phyloP scores from a whole-genome alignment of 805 yeast species.

The Debaryomyces prosopidis region DNA sequence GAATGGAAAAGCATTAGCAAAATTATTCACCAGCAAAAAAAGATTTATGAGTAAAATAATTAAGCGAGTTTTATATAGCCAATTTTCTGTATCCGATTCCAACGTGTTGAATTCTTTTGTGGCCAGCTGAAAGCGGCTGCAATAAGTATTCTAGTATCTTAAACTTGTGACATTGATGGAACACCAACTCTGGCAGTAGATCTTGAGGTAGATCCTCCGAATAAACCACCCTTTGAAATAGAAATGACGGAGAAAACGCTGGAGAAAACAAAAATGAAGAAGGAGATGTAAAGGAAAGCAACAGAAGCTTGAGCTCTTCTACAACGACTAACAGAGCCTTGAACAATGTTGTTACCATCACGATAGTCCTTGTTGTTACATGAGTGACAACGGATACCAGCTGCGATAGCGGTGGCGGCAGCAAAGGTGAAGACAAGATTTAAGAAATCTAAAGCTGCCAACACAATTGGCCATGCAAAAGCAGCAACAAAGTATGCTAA shows the following conservation, averaged over 20 bases:
- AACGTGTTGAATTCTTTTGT: neutral
- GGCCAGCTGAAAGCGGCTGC: neutral
- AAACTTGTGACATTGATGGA: slow-evolving; percentile 89
- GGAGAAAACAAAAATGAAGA: slow-evolving; percentile 71
- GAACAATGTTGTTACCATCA: slow-evolving; percentile 63
- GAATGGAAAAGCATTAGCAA: neutral
- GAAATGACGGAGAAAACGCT: slow-evolving; percentile 59
- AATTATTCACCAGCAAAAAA: neutral
- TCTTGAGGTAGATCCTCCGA: slow-evolving; percentile 36
- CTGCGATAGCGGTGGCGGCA: slow-evolving; percentile 93
- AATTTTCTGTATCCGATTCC: neutral
- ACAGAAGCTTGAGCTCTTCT: slow-evolving; percentile 88
- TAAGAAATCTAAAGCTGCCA: slow-evolving; percentile 78
- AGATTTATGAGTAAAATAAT: neutral
- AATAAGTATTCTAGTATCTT: slow-evolving; percentile 19
- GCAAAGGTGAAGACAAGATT: slow-evolving; percentile 91
- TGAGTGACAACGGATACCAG: slow-evolving; percentile 82
- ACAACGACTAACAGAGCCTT: slow-evolving; percentile 83
- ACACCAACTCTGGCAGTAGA: slow-evolving; percentile 75
- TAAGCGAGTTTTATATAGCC: neutral
- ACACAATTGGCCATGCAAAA: slow-evolving; percentile 84
- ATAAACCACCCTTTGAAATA: slow-evolving; percentile 53
- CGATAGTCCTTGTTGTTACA: slow-evolving; percentile 72
- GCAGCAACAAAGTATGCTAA: slow-evolving; percentile 74
- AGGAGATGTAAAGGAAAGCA: slow-evolving; percentile 84